Evolutionary conservation across 2,329 filamentous ascomycete genomes (phyloP), one percentile per base, ranked within the genome.

Genomic region (Fusarium poae): DNA sequence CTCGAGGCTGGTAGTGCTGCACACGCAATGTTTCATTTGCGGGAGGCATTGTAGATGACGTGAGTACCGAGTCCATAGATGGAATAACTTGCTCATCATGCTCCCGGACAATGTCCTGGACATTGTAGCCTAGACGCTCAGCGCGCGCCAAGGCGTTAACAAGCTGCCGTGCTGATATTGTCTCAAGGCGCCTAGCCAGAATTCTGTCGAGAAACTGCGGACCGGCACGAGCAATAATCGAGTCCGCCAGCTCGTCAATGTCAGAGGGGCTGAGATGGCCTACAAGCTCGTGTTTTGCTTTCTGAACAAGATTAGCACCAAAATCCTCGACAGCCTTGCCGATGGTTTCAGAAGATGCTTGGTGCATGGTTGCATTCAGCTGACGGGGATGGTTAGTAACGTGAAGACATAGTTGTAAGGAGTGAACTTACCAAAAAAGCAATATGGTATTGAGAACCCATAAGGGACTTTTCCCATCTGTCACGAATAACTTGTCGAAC

Each of bases 91-190:
- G 77, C 62, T 83, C 82, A 15, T 72, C 68, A 37, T 70, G 57
- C 16, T 69, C 82, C 32, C 83, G 81, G 15, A 86, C 77, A 5
- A 85, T 78, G 55, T 88, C 86, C 32, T 78, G 76, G 0, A 79
- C 77, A 50, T 87, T 82, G 57, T 88, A 89, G 3, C 87, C 87
- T 0, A 89, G 80, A 4, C 87, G 84, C 68, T 87, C 85, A 2
- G 86, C 85, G 35, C 82, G 79, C 3, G 86, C 86, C 21, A 89
- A 79, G 16, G 85, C 84, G 59, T 88, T 88, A 54, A 89, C 83
- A 5, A 89, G 80, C 16, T 83, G 80, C 27, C 84, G 82, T 1
- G 85, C 85, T 12, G 82, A 81, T 52, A 89, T 88, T 3, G 84
- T 86, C 45, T 80, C 79, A 5, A 89, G 78, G 0, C 86, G 83